These are phyloP conservation scores for Paraphaeosphaeria minitans DNA, from an alignment of 2,329 filamentous ascomycete genomes.

Conservation along the genomic window DNA sequence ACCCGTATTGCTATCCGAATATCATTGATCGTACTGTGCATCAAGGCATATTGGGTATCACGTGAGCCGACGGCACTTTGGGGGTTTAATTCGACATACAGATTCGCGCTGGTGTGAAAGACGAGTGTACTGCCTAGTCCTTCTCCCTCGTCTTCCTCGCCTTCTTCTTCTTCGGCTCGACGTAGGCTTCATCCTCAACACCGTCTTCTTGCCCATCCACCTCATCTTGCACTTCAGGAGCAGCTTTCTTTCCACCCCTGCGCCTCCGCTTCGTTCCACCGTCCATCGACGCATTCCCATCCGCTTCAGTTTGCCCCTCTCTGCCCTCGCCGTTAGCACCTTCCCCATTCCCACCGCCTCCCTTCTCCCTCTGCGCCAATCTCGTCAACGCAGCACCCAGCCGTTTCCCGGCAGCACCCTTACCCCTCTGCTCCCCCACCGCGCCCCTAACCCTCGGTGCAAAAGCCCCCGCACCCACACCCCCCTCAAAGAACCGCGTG, in stretches of 20 bases:
- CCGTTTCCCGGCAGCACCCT: slow-evolving; percentile 37
- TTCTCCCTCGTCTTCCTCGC: slow-evolving; percentile 20
- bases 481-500: slow-evolving; percentile 85
- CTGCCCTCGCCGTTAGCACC: slow-evolving; percentile 14
- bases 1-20: background rate
- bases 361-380: slow-evolving; percentile 36
- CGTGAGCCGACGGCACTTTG: no score
- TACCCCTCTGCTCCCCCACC: slow-evolving; percentile 47
- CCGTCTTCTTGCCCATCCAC: slow-evolving; percentile 18
- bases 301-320: slow-evolving; percentile 15
- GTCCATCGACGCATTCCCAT: slow-evolving; percentile 3
- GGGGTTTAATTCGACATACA: no score
- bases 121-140: background rate
- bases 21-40: no score
- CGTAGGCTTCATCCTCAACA: slow-evolving; percentile 30
- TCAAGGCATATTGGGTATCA: no score
- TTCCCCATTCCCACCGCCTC: slow-evolving; percentile 24
- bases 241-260: slow-evolving; percentile 19
- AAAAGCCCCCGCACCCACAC: slow-evolving; percentile 73
- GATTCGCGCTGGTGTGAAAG: no score
- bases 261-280: slow-evolving; percentile 26
- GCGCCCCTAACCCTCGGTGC: slow-evolving; percentile 68
- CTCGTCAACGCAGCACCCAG: slow-evolving; percentile 40
- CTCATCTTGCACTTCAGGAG: slow-evolving; percentile 19
- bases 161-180: slow-evolving; percentile 39